Evolutionary conservation across 2,329 filamentous ascomycete genomes (phyloP), one percentile per base, ranked within the genome.

Genomic region (Exophiala sp.): DNA sequence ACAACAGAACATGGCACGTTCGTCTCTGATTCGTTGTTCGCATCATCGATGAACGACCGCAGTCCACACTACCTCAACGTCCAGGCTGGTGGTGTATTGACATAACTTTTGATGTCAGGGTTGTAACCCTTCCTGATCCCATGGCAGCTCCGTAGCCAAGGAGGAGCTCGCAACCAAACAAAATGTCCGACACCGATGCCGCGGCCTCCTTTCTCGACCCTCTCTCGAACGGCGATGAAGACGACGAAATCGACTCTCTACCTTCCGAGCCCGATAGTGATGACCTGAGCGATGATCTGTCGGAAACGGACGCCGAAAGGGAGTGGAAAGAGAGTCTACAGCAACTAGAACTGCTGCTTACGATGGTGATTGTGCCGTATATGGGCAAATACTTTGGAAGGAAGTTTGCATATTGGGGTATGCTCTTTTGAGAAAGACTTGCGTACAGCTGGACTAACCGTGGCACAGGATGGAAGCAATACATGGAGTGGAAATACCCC

Each of bases 391-490:
- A 89, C 71, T 81, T 96, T 68, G 93, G 93, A 39, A 80, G 93
- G 67, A 94, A 88, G 69, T 94, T 90, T 73, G 91, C 91, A 52
- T 96, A 95, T 66, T 96, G 89, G 88, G 88, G 91, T 96, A 77
- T 32, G 68, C 64, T n/a, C n/a, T 23, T 39, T 13, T 13, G 27
- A 29, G 21, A 13, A 34, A 37, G 30, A 24, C 2, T 27, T 48
- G 7, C n/a, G 19, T 23, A 2, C 22, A 3, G 23, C 6, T 6
- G 38, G 6, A 23, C 51, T 50, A 37, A 55, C 23, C 8, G 18
- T 9, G 11, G 7, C 9, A 39, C 60, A 95, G 90, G 88, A 60
- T 96, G 91, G 90, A 85, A 83, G 18, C 83, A 85, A 63, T 94
- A 89, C 66, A 96, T 96, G 90, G 81, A 88, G 67, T 97, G 89